A percentile compares a stretch with the other conserved stretches of the same genome.
phyloP scores from a whole-genome alignment of 2,329 filamentous ascomycete species.

The Talaromyces sp. region DNA sequence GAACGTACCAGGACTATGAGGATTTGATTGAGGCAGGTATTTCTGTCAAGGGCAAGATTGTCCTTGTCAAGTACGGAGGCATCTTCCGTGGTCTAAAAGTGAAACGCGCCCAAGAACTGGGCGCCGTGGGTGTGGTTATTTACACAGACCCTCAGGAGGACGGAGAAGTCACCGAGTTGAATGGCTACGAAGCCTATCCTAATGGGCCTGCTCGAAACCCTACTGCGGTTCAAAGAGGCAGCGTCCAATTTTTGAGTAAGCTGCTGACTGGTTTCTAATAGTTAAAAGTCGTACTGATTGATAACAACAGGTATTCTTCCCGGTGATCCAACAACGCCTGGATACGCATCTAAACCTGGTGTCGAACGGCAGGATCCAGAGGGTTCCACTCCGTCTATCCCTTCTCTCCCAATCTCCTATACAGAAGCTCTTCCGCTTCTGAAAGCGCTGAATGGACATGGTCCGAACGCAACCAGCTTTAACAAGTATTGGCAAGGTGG shows the following conservation, averaged over 20 bases:
- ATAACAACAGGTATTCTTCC: slow-evolving; percentile 48
- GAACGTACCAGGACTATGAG: slow-evolving; percentile 78
- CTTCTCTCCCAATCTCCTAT: slow-evolving; percentile 88
- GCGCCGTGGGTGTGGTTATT: slow-evolving; percentile 78
- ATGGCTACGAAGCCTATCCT: slow-evolving; percentile 75
- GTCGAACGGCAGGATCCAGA: slow-evolving; percentile 68
- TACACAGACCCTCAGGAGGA: slow-evolving; percentile 90
- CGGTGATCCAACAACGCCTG: slow-evolving; percentile 82
- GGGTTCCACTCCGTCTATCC: slow-evolving; percentile 71
- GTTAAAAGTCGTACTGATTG: not conserved
- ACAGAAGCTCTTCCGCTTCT: slow-evolving; percentile 78
- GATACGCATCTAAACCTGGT: slow-evolving; percentile 90
- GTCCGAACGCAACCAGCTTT: slow-evolving; percentile 69
- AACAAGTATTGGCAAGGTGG: slow-evolving; percentile 67
- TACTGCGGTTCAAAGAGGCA: slow-evolving; percentile 84
- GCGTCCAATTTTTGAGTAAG: slow-evolving; percentile 74
- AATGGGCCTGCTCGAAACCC: slow-evolving; percentile 82
- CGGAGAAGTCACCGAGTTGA: slow-evolving; percentile 70
- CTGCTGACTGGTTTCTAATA: not conserved
- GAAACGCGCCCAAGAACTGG: slow-evolving; percentile 84
- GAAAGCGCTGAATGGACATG: slow-evolving; percentile 84
- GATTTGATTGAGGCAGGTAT: slow-evolving; percentile 72
- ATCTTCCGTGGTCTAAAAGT: slow-evolving; percentile 89
- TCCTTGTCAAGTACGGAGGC: slow-evolving; percentile 75
- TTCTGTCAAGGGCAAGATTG: slow-evolving; percentile 76